These are phyloP conservation scores for Cylindrotheca fusiformis DNA, from an alignment of 108 stramenopile genomes.

Conservation along the genomic window DNA sequence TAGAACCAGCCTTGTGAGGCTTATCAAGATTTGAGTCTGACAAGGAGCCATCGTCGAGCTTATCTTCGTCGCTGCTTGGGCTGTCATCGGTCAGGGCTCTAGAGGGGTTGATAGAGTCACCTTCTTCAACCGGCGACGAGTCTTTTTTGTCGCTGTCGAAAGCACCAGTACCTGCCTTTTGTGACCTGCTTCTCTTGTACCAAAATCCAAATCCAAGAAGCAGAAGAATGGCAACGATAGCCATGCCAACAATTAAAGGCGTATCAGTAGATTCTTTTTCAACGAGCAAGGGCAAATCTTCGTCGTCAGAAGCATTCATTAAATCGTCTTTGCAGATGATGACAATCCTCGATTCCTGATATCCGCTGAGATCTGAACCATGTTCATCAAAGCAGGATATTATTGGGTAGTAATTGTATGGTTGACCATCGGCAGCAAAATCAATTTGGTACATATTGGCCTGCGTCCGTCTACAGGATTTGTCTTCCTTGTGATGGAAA, in stretches of 20 bases:
- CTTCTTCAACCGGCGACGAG: too few relatives aligned
- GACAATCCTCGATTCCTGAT: not conserved
- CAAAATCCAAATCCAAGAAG: not conserved
- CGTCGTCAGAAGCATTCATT: not conserved
- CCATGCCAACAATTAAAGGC: not conserved
- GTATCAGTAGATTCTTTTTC: not conserved
- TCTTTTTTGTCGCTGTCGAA: too few relatives aligned
- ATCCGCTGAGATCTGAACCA: not conserved
- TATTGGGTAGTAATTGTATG: constrained; percentile 16
- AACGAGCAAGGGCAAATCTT: not conserved
- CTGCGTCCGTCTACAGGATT: not conserved
- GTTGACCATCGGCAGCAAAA: constrained; percentile 19
- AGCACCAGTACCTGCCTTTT: too few relatives aligned
- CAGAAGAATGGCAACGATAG: not conserved
- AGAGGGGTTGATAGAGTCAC: too few relatives aligned
- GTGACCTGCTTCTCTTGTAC: too few relatives aligned
- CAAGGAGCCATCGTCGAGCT: too few relatives aligned
- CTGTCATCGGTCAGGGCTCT: too few relatives aligned
- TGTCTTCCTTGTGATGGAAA: not conserved
- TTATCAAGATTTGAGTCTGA: too few relatives aligned
- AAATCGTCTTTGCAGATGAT: not conserved
- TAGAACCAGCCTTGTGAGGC: too few relatives aligned
- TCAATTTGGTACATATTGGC: constrained; percentile 7
- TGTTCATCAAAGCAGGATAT: constrained; percentile 13
- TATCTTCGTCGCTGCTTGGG: too few relatives aligned